These are phyloP conservation scores for Pseudevernia furfuracea DNA, from an alignment of 495 filamentous ascomycete genomes.

Conservation along the genomic window DNA sequence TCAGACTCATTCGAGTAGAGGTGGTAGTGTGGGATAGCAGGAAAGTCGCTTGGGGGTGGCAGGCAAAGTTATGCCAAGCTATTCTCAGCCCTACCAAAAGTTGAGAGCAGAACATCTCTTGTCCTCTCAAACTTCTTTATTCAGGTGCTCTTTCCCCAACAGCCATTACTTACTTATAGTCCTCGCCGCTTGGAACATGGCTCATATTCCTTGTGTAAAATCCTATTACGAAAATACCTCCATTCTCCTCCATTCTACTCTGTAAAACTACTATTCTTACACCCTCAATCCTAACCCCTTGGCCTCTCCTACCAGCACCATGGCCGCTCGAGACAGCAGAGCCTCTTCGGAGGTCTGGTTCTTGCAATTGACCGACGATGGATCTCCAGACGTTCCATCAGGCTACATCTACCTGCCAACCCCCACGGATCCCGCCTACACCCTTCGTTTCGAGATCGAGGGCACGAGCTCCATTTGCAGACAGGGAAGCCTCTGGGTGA, in stretches of 20 bases:
- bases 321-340: background rate
- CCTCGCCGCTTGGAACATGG: background rate
- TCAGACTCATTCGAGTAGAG: background rate
- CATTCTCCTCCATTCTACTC: background rate
- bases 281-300: background rate
- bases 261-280: background rate
- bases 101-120: too few relatives aligned
- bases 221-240: background rate
- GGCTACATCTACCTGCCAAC: constrained; percentile 88
- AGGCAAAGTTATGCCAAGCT: background rate
- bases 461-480: constrained; percentile 93
- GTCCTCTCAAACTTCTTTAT: too few relatives aligned
- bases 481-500: constrained; percentile 90
- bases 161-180: background rate
- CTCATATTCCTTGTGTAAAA: background rate
- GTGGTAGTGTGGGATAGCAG: background rate
- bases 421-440: constrained; percentile 59
- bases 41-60: constrained; percentile 5
- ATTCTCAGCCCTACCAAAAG: too few relatives aligned
- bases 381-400: constrained; percentile 80
- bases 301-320: background rate
- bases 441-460: constrained; percentile 86
- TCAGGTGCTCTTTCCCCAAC: constrained; percentile 8
- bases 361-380: constrained; percentile 82
- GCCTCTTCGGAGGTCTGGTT: constrained; percentile 56